phyloP scores from a whole-genome alignment of 2,329 filamentous ascomycete genomes.

The Xylariaceae sp. region DNA sequence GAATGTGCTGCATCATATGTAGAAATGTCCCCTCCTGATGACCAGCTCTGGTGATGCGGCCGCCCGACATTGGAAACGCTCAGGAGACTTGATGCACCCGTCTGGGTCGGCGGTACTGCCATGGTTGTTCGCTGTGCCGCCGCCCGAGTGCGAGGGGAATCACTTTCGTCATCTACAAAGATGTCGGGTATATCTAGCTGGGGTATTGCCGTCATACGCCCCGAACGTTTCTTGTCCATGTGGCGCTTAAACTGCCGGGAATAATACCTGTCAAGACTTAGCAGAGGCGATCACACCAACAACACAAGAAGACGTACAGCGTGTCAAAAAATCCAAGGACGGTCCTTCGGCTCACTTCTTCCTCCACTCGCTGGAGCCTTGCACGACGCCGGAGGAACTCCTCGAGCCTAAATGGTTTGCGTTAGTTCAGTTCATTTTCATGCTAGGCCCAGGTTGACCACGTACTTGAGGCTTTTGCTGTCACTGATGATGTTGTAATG shows the following conservation, averaged over 20 bases:
- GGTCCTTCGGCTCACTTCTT: slow-evolving; percentile 84
- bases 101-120: slow-evolving; percentile 22
- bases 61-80: slow-evolving; percentile 35
- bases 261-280: slow-evolving; percentile 61
- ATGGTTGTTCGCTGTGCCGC: slow-evolving; percentile 30
- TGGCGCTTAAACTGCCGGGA: slow-evolving; percentile 76
- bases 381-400: slow-evolving; percentile 91
- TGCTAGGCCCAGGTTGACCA: slow-evolving; percentile 12
- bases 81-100: slow-evolving; percentile 34
- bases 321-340: slow-evolving; percentile 97
- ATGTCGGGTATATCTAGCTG: slow-evolving; percentile 86
- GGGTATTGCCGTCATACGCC: slow-evolving; percentile 75
- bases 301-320: slow-evolving; percentile 49
- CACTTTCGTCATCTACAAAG: slow-evolving; percentile 76
- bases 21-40: slow-evolving; percentile 43
- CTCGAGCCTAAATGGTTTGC: slow-evolving; percentile 62
- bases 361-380: slow-evolving; percentile 87
- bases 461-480: slow-evolving; percentile 84
- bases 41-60: slow-evolving; percentile 42
- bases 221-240: slow-evolving; percentile 68
- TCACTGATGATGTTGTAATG: slow-evolving; percentile 99
- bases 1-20: slow-evolving; percentile 41
- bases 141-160: slow-evolving; percentile 31
- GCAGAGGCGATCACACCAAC: not conserved
- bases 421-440: not conserved